Evolutionary conservation across 148 eudicot species (phyloP).

Genomic region (Chenopodium berlandieri): DNA sequence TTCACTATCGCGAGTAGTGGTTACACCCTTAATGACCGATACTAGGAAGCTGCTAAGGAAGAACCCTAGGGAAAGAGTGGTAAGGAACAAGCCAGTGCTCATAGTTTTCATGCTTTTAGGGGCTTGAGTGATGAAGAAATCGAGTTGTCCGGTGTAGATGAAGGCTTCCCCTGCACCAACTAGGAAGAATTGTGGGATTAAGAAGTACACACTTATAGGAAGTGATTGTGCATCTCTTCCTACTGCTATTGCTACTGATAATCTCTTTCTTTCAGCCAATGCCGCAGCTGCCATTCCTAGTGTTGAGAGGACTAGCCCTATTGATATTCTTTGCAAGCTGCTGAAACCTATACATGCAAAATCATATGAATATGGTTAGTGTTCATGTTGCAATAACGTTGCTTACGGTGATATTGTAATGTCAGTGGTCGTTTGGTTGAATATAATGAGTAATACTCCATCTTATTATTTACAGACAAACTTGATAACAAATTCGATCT

Average conservation of each 20-base stretch:
- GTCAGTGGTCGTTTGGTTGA: neutral
- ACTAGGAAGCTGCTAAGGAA: constrained; percentile 74
- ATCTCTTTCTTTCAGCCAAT: constrained; percentile 48
- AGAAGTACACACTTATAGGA: constrained; percentile 54
- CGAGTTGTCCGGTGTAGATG: constrained; percentile 82
- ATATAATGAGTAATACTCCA: no score
- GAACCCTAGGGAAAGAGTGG: constrained; percentile 67
- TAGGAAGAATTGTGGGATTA: constrained; percentile 76
- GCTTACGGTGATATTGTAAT: neutral
- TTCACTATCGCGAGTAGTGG: constrained; percentile 26
- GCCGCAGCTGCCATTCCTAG: constrained; percentile 74
- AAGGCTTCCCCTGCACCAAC: constrained; percentile 81
- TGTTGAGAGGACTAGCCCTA: constrained; percentile 57
- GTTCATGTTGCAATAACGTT: neutral
- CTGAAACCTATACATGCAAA: constrained; percentile 48
- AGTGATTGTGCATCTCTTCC: constrained; percentile 36
- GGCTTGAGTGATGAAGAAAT: constrained; percentile 75
- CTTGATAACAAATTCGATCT: no score
- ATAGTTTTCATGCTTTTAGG: constrained; percentile 85
- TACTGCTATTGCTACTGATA: constrained; percentile 41
- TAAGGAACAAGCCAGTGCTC: constrained; percentile 81
- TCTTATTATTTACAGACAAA: no score
- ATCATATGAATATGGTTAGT: neutral
- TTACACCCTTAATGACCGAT: constrained; percentile 47
- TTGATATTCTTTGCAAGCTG: constrained; percentile 55